A percentile compares a stretch with the other conserved stretches of the same genome.
These are phyloP conservation scores for Yamadazyma diospyri DNA, from an alignment of 1,139 yeast species.

Conservation along the genomic window DNA sequence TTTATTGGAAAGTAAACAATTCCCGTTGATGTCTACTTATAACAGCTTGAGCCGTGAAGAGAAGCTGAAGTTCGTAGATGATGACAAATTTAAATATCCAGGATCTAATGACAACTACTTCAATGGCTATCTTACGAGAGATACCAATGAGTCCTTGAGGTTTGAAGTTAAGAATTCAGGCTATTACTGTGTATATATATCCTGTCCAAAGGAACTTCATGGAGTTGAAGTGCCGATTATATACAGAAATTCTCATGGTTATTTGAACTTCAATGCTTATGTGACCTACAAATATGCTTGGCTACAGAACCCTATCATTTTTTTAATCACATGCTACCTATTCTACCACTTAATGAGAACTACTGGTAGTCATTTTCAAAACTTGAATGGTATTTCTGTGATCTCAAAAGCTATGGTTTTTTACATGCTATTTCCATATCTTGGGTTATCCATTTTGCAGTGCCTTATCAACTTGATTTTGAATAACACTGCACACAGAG, in stretches of 20 bases:
- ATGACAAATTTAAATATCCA: slow-evolving; percentile 9
- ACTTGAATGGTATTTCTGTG: slow-evolving; percentile 31
- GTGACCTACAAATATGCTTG: slow-evolving; percentile 18
- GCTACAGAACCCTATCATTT: slow-evolving; percentile 17
- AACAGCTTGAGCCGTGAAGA: slow-evolving; percentile 8
- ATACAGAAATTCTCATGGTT: slow-evolving; percentile 26
- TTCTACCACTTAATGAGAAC: slow-evolving; percentile 26
- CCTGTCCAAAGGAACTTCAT: slow-evolving; percentile 18
- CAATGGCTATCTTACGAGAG: slow-evolving; percentile 8
- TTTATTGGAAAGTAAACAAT: slow-evolving; percentile 19
- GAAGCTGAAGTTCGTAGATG: slow-evolving; percentile 9
- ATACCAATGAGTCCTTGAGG: background rate
- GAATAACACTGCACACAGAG: slow-evolving; percentile 15
- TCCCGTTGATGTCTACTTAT: slow-evolving; percentile 16
- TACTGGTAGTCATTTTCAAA: slow-evolving; percentile 27
- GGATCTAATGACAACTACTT: background rate
- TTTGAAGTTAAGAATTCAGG: slow-evolving; percentile 25
- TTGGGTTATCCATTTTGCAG: slow-evolving; percentile 12
- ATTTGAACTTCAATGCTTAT: slow-evolving; percentile 21
- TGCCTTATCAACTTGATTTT: slow-evolving; percentile 15
- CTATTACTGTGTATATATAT: slow-evolving; percentile 33
- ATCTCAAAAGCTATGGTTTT: slow-evolving; percentile 33
- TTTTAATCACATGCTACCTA: slow-evolving; percentile 20
- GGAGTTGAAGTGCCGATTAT: slow-evolving; percentile 17
- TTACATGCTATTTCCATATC: slow-evolving; percentile 25